A percentile compares a stretch with the other conserved stretches of the same genome.
phyloP scores from a whole-genome alignment of 2,329 filamentous ascomycete species.

The Pestalotiopsis sp. region DNA sequence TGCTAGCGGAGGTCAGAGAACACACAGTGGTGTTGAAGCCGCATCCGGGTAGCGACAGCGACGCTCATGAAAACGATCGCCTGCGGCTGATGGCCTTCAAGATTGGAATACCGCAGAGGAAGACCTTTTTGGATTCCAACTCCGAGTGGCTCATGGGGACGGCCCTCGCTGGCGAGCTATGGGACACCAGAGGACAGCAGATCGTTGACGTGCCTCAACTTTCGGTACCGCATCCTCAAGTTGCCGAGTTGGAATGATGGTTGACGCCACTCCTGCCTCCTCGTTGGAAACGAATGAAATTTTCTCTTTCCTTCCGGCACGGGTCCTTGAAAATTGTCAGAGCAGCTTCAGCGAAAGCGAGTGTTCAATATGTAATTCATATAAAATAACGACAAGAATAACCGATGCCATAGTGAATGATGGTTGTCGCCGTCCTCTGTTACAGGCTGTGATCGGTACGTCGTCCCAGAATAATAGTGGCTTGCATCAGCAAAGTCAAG shows the following conservation, averaged over 20 bases:
- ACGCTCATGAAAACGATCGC: neutral
- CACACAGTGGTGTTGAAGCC: neutral
- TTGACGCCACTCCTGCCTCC: too few species aligned
- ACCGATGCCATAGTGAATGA: too few species aligned
- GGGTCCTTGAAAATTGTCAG: too few species aligned
- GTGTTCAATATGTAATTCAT: too few species aligned
- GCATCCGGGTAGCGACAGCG: neutral
- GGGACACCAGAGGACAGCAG: slow-evolving; percentile 1
- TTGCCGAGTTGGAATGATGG: neutral
- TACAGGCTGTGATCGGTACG: too few species aligned
- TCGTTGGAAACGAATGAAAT: too few species aligned
- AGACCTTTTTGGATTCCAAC: slow-evolving; percentile 11
- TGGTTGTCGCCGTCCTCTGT: too few species aligned
- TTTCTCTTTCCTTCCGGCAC: too few species aligned
- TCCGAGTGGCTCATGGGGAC: slow-evolving; percentile 12
- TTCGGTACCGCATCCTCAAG: neutral
- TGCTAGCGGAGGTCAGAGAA: slow-evolving; percentile 11
- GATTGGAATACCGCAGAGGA: slow-evolving; percentile 3
- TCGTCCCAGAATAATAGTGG: too few species aligned
- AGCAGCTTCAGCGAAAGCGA: too few species aligned
- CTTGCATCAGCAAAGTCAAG: neutral
- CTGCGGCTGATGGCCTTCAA: slow-evolving; percentile 3
- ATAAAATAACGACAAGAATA: too few species aligned
- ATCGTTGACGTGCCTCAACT: neutral
- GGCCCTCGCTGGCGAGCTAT: slow-evolving; percentile 5